phyloP scores from a whole-genome alignment of 176 grass and related monocot genomes.

The Tuctoria greenei region DNA sequence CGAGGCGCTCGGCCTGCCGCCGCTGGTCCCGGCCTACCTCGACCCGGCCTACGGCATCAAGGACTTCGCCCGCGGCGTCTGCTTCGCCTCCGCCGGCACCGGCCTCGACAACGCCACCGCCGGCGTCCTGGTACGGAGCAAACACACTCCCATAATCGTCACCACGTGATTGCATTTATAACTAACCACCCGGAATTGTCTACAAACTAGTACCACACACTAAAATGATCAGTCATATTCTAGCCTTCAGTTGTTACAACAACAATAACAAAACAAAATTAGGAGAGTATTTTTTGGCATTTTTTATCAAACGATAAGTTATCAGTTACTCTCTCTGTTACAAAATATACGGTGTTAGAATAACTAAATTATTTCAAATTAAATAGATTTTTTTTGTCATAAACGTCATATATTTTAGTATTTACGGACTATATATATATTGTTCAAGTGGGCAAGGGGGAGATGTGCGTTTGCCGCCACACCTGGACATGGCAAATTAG shows the following conservation, averaged over 20 bases:
- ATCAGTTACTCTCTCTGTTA: too few relatives aligned
- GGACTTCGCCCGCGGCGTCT: constrained; percentile 79
- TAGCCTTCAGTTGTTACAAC: not conserved
- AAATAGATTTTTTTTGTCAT: too few relatives aligned
- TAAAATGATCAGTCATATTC: not conserved
- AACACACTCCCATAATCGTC: not conserved
- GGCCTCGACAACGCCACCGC: constrained; percentile 88
- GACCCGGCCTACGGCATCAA: constrained; percentile 49
- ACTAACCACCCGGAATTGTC: not conserved
- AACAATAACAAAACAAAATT: not conserved
- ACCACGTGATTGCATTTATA: not conserved
- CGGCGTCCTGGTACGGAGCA: constrained; percentile 54
- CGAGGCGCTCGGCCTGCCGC: constrained; percentile 54
- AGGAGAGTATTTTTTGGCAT: not conserved
- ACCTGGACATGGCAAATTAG: not conserved
- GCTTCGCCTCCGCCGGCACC: constrained; percentile 89
- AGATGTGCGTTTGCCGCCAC: not conserved
- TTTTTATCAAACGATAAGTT: not conserved
- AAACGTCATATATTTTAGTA: too few relatives aligned
- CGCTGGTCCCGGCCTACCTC: constrained; percentile 67
- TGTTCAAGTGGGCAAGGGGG: too few relatives aligned
- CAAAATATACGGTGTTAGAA: too few relatives aligned
- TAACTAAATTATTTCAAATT: too few relatives aligned
- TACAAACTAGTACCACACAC: not conserved
- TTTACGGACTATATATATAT: too few relatives aligned